Evolutionary conservation across 768 basidiomycete species (phyloP), one percentile per base, ranked within the genome.

Genomic region (Termitomyces sp.): DNA sequence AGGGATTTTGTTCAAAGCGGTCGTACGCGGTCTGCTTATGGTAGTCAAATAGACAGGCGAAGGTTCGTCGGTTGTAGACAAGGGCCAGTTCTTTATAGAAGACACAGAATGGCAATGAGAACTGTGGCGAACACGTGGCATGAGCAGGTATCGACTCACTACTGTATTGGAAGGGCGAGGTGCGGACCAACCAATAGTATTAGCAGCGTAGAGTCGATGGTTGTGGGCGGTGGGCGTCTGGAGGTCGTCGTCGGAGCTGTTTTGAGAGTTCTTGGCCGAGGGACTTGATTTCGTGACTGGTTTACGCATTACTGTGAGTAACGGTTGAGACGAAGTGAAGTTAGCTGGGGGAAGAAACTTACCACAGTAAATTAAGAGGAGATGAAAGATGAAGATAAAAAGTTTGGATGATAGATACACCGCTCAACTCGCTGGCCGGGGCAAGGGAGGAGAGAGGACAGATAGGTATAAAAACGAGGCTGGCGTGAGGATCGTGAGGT

Each of bases 231-330:
- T 75, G 59, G 75, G 70, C 42, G 76, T 70, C 57, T 73, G 67
- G 58, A 76, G 67, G 65, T 76, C 70, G 71, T 76, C 70, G 72
- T 75, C 74, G 60, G 69, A 60, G 59, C 66, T 52, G 63, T 64
- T 67, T 63, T 70, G 73, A 73, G 75, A 77, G 67, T 66, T 73
- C 67, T 76, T 76, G 78, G 82, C 78, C 77, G 82, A 75, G 67
- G 73, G 64, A 58, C 72, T 67, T 69, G 73, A 69, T 64, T 74
- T 80, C 80, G 84, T 81, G 76, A 87, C 84, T 80, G 82, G 80
- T 77, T 84, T 81, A 82, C 84, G 84, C 87, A 89, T 89, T 83
- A 84, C 83, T 75, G 72, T 69, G 68, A 71, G 70, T 68, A 73
- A 66, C 57, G 65, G 63, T 72, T 63, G 71, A 71, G 67, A 63